Evolutionary conservation across 2,329 filamentous ascomycete genomes (phyloP).

Genomic region (Hymenoscyphus repandus): DNA sequence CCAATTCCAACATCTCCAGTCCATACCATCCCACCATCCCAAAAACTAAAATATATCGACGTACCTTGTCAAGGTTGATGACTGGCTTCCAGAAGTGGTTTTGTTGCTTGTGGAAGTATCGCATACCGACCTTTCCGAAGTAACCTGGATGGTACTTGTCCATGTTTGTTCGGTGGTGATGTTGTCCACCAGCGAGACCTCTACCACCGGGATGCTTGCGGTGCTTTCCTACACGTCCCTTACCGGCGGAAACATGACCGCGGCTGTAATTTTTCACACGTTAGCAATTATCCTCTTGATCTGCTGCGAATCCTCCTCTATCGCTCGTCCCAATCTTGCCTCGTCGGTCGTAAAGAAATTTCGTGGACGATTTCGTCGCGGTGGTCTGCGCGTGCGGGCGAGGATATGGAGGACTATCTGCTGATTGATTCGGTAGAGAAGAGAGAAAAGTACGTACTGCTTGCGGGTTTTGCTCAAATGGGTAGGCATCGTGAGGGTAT

Average conservation of each 20-base stretch:
- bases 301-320: not conserved
- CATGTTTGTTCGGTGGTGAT: slow-evolving; percentile 93
- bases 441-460: slow-evolving; percentile 51
- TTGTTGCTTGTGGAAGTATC: slow-evolving; percentile 92
- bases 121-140: slow-evolving; percentile 96
- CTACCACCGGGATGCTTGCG: slow-evolving; percentile 82
- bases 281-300: slow-evolving; percentile 25
- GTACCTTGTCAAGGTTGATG: slow-evolving; percentile 98
- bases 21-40: not conserved
- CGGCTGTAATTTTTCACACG: slow-evolving; percentile 51
- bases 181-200: slow-evolving; percentile 96
- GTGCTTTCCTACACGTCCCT: slow-evolving; percentile 99
- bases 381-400: not conserved
- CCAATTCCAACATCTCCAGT: not conserved
- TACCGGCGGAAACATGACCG: slow-evolving; percentile 96
- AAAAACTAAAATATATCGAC: slow-evolving; percentile 20
- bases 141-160: slow-evolving; percentile 97
- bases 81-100: slow-evolving; percentile 98
- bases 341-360: not conserved
- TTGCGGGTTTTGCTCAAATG: slow-evolving; percentile 71
- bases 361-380: slow-evolving; percentile 2
- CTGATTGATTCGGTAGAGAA: not conserved
- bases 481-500: slow-evolving; percentile 62
- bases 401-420: not conserved
- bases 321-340: not conserved